These are phyloP conservation scores for Lactifluus volemus DNA, from an alignment of 768 basidiomycete genomes.

Conservation along the genomic window DNA sequence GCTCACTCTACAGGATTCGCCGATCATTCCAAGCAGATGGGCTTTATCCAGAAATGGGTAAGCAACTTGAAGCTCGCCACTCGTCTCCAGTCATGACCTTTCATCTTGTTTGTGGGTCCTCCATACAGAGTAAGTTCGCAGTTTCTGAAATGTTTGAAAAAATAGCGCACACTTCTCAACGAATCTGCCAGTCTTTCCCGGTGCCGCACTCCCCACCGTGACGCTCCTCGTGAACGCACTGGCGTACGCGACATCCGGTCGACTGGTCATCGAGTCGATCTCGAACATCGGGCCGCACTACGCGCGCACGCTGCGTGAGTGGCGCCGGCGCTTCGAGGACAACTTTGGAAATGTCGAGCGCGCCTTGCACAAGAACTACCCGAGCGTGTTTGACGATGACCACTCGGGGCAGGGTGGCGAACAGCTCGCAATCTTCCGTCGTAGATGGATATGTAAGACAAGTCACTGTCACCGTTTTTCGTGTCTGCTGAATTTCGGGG, in stretches of 20 bases:
- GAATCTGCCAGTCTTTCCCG: neutral
- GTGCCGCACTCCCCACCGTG: conserved; percentile 16
- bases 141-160: neutral
- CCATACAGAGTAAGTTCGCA: neutral
- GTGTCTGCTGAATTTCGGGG: no score
- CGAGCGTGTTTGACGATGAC: no score
- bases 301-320: conserved; percentile 72
- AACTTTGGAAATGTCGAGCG: neutral
- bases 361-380: no score
- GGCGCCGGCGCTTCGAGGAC: conserved; percentile 52
- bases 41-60: conserved; percentile 14
- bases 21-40: conserved; percentile 22
- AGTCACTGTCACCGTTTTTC: no score
- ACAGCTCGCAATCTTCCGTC: conserved; percentile 1
- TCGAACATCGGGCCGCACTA: conserved; percentile 42
- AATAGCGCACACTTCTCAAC: no score
- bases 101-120: neutral
- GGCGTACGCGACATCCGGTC: conserved; percentile 6
- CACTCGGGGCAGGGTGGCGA: no score
- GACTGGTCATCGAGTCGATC: conserved; percentile 12
- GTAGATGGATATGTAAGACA: conserved; percentile 30
- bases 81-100: neutral
- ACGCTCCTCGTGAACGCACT: conserved; percentile 15
- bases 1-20: conserved; percentile 26
- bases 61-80: neutral